phyloP scores from a whole-genome alignment of 2,329 filamentous ascomycete species.

The Paradendryphiella salina region DNA sequence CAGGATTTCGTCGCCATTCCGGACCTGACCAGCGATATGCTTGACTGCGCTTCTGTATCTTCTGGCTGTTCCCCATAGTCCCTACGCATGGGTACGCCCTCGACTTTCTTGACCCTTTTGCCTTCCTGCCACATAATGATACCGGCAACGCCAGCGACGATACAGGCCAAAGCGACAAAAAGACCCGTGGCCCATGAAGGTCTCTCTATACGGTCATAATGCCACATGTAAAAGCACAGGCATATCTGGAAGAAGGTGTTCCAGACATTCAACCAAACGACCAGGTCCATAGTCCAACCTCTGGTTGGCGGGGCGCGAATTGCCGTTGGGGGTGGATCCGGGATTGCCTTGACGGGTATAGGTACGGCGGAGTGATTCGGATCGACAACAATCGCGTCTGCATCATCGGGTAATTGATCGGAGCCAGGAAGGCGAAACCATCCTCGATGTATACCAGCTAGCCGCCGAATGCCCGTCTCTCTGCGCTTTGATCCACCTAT shows the following conservation, averaged over 20 bases:
- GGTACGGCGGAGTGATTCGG: constrained; percentile 59
- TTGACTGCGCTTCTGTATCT: constrained; percentile 31
- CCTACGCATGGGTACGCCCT: constrained; percentile 41
- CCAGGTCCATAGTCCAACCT: constrained; percentile 76
- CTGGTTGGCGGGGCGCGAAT: constrained; percentile 67
- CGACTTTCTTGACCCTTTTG: constrained; percentile 49
- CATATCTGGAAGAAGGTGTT: constrained; percentile 78
- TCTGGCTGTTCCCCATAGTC: constrained; percentile 22
- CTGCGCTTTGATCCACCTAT: constrained; percentile 56
- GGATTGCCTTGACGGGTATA: constrained; percentile 64
- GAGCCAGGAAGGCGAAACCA: constrained; percentile 77
- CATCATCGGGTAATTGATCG: constrained; percentile 53
- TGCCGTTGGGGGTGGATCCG: constrained; percentile 71
- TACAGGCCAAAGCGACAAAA: constrained; percentile 74
- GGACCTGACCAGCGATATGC: constrained; percentile 25
- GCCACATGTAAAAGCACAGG: constrained; percentile 83
- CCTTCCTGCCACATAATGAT: constrained; percentile 72
- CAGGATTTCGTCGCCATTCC: constrained; percentile 28
- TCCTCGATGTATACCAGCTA: constrained; percentile 72
- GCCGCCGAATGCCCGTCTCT: constrained; percentile 61
- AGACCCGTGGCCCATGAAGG: constrained; percentile 79
- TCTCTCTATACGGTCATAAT: constrained; percentile 70
- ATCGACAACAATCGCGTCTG: constrained; percentile 27
- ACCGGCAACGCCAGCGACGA: constrained; percentile 69
- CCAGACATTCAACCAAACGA: constrained; percentile 75